Conservation (phyloP, 441 rosid genomes). For the Capsella rubella region DNA sequence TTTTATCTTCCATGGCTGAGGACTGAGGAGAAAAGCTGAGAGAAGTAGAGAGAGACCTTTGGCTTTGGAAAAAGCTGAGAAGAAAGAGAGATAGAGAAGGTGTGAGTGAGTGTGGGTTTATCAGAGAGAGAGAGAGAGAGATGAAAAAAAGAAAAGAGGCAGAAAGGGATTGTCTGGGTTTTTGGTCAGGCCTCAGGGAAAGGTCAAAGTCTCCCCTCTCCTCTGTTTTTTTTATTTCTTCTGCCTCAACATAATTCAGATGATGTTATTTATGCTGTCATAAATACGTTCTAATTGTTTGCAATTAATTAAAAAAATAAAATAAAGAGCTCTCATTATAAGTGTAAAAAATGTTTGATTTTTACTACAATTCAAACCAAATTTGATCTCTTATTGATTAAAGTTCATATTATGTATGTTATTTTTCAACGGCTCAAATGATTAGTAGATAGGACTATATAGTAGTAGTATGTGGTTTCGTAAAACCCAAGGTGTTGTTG, state of each 20-base stretch:
- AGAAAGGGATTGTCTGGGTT: conserved; percentile 46
- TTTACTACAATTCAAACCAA: too few species aligned
- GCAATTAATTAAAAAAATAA: neutral
- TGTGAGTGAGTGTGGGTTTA: conserved; percentile 23
- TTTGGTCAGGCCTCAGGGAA: conserved; percentile 40
- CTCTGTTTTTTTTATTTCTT: conserved; percentile 11
- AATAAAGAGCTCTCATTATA: too few species aligned
- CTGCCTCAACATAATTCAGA: neutral
- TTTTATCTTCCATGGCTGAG: conserved; percentile 71
- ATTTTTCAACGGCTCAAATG: conserved; percentile 31
- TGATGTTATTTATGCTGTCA: conserved; percentile 36
- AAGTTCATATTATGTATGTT: too few species aligned
- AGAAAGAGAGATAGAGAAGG: conserved; percentile 23
- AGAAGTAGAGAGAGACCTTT: conserved; percentile 30
- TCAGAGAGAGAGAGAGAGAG: conserved; percentile 18
- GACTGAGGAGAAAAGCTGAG: neutral
- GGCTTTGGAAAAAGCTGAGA: conserved; percentile 2
- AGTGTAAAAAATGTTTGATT: too few species aligned
- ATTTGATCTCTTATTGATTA: too few species aligned
- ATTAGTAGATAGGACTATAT: conserved; percentile 25
- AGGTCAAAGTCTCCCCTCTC: conserved; percentile 41
- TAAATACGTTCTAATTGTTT: conserved; percentile 22
- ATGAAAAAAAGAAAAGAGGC: conserved; percentile 12
- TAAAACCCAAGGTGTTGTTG: conserved; percentile 26
- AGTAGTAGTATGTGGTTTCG: conserved; percentile 7